Conservation (phyloP, 495 filamentous ascomycete species). For the Neurospora pannonica region DNA sequence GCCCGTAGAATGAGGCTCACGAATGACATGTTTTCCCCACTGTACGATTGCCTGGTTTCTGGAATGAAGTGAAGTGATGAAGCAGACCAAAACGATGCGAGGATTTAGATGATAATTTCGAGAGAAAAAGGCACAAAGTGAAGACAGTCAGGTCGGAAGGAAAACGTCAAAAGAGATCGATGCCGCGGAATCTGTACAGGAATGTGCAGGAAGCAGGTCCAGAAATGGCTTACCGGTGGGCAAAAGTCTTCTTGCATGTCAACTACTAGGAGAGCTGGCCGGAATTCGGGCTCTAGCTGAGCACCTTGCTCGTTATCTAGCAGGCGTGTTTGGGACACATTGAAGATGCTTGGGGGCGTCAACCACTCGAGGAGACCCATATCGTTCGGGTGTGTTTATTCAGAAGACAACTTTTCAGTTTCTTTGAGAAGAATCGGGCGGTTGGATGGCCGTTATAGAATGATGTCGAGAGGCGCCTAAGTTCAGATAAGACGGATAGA, state of each 20-base stretch:
- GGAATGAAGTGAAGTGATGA: background rate
- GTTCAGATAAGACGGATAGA: background rate
- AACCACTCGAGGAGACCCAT: background rate
- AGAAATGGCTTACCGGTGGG: constrained; percentile 56
- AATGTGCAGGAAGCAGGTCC: background rate
- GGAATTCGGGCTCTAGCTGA: constrained; percentile 12
- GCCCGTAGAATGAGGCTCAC: background rate
- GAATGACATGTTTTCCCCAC: background rate
- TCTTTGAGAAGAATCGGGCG: background rate
- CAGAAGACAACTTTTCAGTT: background rate
- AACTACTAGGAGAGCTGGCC: constrained; percentile 53
- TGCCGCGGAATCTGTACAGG: background rate
- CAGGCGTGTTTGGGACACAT: background rate
- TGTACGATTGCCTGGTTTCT: background rate
- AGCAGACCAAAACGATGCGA: background rate
- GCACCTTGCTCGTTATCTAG: background rate
- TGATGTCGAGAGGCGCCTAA: background rate
- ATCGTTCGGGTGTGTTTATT: background rate
- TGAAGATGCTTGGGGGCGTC: background rate
- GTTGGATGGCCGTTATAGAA: background rate
- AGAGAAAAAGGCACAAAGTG: background rate
- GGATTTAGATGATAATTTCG: background rate
- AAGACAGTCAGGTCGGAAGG: background rate
- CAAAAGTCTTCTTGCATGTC: constrained; percentile 97
- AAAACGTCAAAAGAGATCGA: background rate